These are phyloP conservation scores for Sextonia rubra DNA, from an alignment of 164 flowering plant genomes.

Conservation along the genomic window DNA sequence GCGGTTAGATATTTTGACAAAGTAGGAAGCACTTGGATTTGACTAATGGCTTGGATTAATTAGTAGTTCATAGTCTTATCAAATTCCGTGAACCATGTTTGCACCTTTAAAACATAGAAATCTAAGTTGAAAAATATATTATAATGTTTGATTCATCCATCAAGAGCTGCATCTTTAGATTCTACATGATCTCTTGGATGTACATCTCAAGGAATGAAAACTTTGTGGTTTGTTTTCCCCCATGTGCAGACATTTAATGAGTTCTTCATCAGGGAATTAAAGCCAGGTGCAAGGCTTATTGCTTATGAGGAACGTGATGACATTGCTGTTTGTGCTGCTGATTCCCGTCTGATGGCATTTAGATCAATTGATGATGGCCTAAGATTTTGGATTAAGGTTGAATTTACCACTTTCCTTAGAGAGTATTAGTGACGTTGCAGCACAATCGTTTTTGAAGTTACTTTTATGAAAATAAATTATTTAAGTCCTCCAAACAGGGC, in stretches of 20 bases:
- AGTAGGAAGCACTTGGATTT: no score
- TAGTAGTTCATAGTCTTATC: no score
- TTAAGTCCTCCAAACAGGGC: no score
- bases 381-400: constrained; percentile 94
- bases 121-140: no score
- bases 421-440: neutral
- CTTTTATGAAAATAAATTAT: neutral
- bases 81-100: no score
- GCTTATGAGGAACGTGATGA: constrained; percentile 59
- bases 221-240: neutral
- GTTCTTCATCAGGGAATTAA: constrained; percentile 83
- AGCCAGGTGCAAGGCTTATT: constrained; percentile 80
- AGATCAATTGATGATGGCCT: constrained; percentile 59
- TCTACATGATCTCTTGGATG: no score
- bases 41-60: no score
- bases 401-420: neutral
- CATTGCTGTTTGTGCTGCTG: constrained; percentile 90
- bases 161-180: no score
- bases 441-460: no score
- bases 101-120: no score
- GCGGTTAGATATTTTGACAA: no score
- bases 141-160: no score
- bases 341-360: constrained; percentile 86
- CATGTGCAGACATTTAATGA: constrained; percentile 93
- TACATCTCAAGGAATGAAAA: neutral